A percentile compares a stretch with the other conserved stretches of the same genome.
These are phyloP conservation scores for Haematococcus lacustris DNA, from an alignment of 139 green algal species.

Conservation along the genomic window DNA sequence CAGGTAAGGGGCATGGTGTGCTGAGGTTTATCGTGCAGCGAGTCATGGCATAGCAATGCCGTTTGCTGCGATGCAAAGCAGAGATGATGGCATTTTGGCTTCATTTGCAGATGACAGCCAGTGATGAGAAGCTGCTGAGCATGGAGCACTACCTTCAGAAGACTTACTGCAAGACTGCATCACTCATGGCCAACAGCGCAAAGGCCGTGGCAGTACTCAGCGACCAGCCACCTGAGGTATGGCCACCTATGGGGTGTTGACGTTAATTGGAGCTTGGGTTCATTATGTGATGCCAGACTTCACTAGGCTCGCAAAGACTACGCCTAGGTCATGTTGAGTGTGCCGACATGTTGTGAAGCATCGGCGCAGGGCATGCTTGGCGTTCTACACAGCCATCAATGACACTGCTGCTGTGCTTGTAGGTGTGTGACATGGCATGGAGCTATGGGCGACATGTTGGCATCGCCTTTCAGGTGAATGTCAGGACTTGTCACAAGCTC, in stretches of 20 bases:
- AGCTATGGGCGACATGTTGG: conserved; percentile 85
- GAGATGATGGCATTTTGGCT: too few species aligned
- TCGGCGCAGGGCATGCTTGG: too few species aligned
- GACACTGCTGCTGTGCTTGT: not conserved
- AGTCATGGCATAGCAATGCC: not conserved
- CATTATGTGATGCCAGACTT: too few species aligned
- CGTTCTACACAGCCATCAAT: too few species aligned
- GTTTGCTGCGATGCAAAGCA: not conserved
- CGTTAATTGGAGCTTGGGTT: too few species aligned
- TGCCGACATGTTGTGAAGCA: too few species aligned
- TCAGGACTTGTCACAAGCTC: too few species aligned
- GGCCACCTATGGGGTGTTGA: too few species aligned
- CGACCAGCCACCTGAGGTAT: conserved; percentile 31
- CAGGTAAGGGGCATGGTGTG: conserved; percentile 52
- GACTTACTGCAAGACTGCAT: conserved; percentile 96
- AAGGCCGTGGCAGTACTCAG: conserved; percentile 77
- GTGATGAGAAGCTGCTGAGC: conserved; percentile 49
- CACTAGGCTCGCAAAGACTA: too few species aligned
- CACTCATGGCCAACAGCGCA: conserved; percentile 86
- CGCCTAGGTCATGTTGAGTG: too few species aligned
- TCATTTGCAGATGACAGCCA: conserved; percentile 74
- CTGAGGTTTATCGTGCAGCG: not conserved
- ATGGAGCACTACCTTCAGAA: conserved; percentile 80
- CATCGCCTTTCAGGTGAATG: conserved; percentile 90
- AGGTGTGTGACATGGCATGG: conserved; percentile 51